A percentile compares a stretch with the other conserved stretches of the same genome.
phyloP scores from a whole-genome alignment of 768 basidiomycete genomes.

The Butyriboletus loyo region DNA sequence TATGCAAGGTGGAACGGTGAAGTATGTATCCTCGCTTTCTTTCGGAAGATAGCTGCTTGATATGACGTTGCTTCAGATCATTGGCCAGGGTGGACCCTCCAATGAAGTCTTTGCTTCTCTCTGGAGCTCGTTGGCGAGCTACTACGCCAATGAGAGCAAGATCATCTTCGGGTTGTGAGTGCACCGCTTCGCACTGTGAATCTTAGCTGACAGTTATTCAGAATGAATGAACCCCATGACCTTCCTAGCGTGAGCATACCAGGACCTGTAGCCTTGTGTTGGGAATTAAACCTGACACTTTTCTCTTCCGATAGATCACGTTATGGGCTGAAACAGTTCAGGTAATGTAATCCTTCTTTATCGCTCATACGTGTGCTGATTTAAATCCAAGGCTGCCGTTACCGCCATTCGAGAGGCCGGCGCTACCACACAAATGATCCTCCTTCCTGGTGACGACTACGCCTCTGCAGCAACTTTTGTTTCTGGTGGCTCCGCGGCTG shows the following conservation, averaged over 20 bases:
- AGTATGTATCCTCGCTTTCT: neutral
- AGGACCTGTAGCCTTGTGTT: too few species aligned
- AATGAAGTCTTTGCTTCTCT: conserved; percentile 12
- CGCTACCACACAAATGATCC: conserved; percentile 8
- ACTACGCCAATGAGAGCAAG: neutral
- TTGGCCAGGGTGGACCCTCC: conserved; percentile 13
- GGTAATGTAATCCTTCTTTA: neutral
- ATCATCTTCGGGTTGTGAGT: conserved; percentile 12
- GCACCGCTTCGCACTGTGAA: neutral
- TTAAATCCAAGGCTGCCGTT: conserved; percentile 3
- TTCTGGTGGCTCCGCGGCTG: conserved; percentile 8
- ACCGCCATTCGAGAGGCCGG: conserved; percentile 13
- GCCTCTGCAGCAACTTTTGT: conserved; percentile 5
- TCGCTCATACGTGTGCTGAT: neutral
- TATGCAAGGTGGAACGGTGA: conserved; percentile 10
- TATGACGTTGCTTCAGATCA: neutral
- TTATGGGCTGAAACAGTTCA: conserved; percentile 10
- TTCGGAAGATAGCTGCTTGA: neutral
- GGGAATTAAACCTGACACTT: neutral
- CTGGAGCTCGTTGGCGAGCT: conserved; percentile 6
- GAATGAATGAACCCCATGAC: conserved; percentile 18
- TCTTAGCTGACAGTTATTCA: neutral
- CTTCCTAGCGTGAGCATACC: conserved; percentile 5
- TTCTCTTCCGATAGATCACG: neutral
- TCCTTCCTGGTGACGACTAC: conserved; percentile 8